Conservation (phyloP, 164 flowering plant genomes). For the Buxus sempervirens region DNA sequence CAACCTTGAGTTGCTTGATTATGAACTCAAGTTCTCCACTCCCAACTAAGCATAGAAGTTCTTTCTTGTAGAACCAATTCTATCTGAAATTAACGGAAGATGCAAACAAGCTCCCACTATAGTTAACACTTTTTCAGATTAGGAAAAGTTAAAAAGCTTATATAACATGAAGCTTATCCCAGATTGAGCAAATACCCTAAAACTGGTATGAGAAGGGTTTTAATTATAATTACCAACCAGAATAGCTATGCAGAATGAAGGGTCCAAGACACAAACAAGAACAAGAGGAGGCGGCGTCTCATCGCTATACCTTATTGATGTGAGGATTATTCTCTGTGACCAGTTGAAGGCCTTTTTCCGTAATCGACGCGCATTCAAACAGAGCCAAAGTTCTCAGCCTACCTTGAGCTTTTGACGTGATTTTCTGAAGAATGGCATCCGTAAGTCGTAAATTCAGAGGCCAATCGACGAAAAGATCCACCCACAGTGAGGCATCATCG, state of each 20-base stretch:
- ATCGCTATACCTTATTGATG: constrained; percentile 50
- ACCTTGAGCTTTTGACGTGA: constrained; percentile 57
- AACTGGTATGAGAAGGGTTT: no score
- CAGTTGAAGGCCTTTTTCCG: constrained; percentile 57
- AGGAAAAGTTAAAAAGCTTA: no score
- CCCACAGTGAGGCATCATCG: constrained; percentile 55
- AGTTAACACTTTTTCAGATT: no score
- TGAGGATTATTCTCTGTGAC: constrained; percentile 48
- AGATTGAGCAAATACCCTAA: no score
- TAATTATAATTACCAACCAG: no score
- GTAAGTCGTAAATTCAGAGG: constrained; percentile 43
- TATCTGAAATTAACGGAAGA: no score
- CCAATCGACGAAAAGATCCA: constrained; percentile 39
- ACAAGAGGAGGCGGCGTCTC: not conserved
- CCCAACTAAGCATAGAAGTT: no score
- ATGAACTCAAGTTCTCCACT: no score
- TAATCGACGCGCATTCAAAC: constrained; percentile 39
- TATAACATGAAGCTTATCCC: no score
- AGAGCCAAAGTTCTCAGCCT: constrained; percentile 50
- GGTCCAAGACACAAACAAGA: not conserved
- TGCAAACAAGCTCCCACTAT: no score
- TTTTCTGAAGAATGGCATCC: constrained; percentile 36
- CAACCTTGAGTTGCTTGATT: no score
- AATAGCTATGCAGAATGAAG: not conserved
- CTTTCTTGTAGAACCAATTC: no score